Evolutionary conservation across 768 basidiomycete genomes (phyloP).

Genomic region (Rhodotorula paludigena): DNA sequence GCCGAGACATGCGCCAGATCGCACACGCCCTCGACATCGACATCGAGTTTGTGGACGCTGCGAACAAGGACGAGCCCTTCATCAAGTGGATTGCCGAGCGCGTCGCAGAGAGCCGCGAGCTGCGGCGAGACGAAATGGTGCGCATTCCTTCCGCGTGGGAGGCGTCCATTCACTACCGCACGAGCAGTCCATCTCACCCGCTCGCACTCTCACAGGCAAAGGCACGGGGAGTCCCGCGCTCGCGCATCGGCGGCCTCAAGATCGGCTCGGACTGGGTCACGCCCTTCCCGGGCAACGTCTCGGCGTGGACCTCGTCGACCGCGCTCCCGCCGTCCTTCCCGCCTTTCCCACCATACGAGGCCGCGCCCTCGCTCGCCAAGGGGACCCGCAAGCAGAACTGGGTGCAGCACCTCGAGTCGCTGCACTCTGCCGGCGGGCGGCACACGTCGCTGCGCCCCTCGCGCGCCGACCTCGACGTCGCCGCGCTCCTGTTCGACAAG

Average conservation of each 20-base stretch:
- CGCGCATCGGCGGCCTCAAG: conserved; percentile 5
- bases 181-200: too few relatives aligned
- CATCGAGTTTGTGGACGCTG: conserved; percentile 44
- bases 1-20: conserved; percentile 41
- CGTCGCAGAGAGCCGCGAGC: conserved; percentile 37
- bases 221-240: not conserved
- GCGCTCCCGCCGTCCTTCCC: not conserved
- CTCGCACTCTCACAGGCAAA: too few relatives aligned
- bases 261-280: conserved; percentile 17
- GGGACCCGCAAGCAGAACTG: conserved; percentile 14
- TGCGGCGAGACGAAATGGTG: too few relatives aligned
- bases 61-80: conserved; percentile 36
- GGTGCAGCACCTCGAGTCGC: conserved; percentile 39
- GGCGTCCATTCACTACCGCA: too few relatives aligned
- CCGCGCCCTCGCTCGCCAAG: not conserved
- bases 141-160: too few relatives aligned
- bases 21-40: conserved; percentile 40
- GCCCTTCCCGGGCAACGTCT: conserved; percentile 11
- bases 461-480: conserved; percentile 18
- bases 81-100: conserved; percentile 43
- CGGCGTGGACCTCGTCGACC: too few relatives aligned
- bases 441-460: conserved; percentile 12
- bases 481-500: conserved; percentile 31
- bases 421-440: not conserved
- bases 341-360: conserved; percentile 11